Evolutionary conservation across 495 filamentous ascomycete genomes (phyloP).

Genomic region (Aspergillus sclerotioniger): DNA sequence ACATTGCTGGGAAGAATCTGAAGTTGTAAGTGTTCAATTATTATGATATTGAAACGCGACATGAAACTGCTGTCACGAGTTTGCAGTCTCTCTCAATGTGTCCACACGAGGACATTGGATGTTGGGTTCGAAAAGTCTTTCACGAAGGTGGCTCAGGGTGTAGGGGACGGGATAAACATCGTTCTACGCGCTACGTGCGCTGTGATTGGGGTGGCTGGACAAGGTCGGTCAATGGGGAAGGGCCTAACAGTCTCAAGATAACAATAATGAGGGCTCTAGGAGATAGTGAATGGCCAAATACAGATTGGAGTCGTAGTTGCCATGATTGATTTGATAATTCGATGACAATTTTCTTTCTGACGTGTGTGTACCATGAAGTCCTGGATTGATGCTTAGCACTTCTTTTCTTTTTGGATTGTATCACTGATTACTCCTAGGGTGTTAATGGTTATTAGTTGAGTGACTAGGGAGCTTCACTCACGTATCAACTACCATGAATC

Average conservation of each 20-base stretch:
- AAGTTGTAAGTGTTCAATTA: not conserved
- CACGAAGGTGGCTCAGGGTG: not conserved
- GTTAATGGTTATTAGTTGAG: too few species aligned
- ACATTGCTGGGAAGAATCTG: not conserved
- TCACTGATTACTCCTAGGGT: too few species aligned
- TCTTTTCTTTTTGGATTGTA: too few species aligned
- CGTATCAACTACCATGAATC: too few species aligned
- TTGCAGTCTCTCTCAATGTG: not conserved
- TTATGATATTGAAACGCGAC: not conserved
- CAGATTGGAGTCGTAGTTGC: not conserved
- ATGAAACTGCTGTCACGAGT: not conserved
- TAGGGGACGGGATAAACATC: not conserved
- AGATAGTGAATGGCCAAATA: not conserved
- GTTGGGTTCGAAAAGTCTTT: not conserved
- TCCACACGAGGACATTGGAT: not conserved
- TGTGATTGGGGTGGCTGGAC: not conserved
- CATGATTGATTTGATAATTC: not conserved
- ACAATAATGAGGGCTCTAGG: not conserved
- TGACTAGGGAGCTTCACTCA: too few species aligned
- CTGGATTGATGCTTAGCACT: too few species aligned
- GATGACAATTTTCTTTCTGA: not conserved
- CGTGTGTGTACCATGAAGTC: too few species aligned
- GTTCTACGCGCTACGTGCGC: not conserved
- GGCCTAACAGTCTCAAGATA: not conserved
- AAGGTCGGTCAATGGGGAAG: not conserved